These are phyloP conservation scores for Phytophthora brassicae DNA, from an alignment of 352 stramenopile genomes.

Conservation along the genomic window DNA sequence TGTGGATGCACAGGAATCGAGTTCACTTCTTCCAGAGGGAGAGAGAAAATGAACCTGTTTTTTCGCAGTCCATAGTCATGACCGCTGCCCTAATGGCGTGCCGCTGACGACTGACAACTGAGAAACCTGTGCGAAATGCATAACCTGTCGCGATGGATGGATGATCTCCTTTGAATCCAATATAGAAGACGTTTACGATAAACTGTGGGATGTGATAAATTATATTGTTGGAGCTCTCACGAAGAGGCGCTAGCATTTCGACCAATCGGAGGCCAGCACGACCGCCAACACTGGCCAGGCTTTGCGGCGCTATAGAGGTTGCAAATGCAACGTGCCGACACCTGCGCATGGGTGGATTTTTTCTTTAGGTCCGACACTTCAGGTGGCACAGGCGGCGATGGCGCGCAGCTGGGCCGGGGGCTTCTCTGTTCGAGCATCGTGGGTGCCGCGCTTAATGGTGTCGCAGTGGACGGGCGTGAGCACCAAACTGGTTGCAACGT, in stretches of 20 bases:
- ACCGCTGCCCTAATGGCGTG: conserved; percentile 25
- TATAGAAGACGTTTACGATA: too few relatives aligned
- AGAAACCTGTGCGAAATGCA: neutral
- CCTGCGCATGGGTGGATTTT: conserved; percentile 9
- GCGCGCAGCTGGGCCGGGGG: too few relatives aligned
- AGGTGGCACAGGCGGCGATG: neutral
- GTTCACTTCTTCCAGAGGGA: conserved; percentile 16
- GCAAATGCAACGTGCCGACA: conserved; percentile 4
- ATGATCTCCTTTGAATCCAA: neutral
- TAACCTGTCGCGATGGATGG: neutral
- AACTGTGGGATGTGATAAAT: neutral
- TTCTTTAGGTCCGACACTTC: conserved; percentile 6
- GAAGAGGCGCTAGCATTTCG: neutral
- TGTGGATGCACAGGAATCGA: conserved; percentile 11
- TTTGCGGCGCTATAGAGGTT: conserved; percentile 13
- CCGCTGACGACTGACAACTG: conserved; percentile 23
- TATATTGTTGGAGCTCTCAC: neutral
- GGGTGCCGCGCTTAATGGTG: neutral
- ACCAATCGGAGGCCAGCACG: conserved; percentile 2
- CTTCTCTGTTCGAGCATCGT: neutral
- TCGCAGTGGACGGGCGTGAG: neutral
- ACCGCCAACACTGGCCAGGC: too few relatives aligned
- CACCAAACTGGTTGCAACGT: too few relatives aligned
- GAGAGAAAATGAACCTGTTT: conserved; percentile 30
- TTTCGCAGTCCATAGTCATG: conserved; percentile 8